These are phyloP conservation scores for Croton setiger DNA, from an alignment of 441 rosid species.

Conservation along the genomic window DNA sequence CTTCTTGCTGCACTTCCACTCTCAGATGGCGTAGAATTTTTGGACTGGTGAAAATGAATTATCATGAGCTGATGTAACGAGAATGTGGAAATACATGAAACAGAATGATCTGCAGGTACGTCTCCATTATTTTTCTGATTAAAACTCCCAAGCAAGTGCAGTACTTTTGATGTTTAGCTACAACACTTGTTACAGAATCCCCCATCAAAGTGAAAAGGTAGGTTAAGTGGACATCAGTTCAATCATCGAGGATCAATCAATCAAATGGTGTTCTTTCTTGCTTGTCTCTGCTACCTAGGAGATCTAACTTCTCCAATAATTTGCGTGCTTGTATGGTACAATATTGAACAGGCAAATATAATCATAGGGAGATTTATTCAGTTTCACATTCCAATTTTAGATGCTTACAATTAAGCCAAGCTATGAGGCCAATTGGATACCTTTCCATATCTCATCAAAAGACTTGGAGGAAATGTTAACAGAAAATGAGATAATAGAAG, in stretches of 20 bases:
- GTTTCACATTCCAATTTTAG: not conserved
- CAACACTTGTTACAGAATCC: not conserved
- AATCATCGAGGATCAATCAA: not conserved
- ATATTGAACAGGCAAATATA: not conserved
- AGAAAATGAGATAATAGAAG: not conserved
- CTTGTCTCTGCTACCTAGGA: not conserved
- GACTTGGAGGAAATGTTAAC: not conserved
- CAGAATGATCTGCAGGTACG: conserved; percentile 67
- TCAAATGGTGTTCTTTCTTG: not conserved
- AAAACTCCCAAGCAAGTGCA: not conserved
- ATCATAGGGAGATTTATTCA: not conserved
- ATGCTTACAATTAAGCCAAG: not conserved
- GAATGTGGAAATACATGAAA: conserved; percentile 74
- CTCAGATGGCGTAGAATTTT: conserved; percentile 54
- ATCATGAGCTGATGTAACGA: conserved; percentile 55
- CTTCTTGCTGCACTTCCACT: conserved; percentile 62
- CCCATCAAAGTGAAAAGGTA: conserved; percentile 1
- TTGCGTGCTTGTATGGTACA: not conserved
- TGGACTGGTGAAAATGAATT: conserved; percentile 60
- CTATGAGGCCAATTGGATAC: not conserved
- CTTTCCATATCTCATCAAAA: not conserved
- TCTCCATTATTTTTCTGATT: not conserved
- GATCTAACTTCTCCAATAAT: not conserved
- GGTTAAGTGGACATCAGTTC: not conserved
- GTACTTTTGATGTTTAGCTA: not conserved